Conservation (phyloP, 2,329 filamentous ascomycete species). For the Chaetomiaceae sp. region DNA sequence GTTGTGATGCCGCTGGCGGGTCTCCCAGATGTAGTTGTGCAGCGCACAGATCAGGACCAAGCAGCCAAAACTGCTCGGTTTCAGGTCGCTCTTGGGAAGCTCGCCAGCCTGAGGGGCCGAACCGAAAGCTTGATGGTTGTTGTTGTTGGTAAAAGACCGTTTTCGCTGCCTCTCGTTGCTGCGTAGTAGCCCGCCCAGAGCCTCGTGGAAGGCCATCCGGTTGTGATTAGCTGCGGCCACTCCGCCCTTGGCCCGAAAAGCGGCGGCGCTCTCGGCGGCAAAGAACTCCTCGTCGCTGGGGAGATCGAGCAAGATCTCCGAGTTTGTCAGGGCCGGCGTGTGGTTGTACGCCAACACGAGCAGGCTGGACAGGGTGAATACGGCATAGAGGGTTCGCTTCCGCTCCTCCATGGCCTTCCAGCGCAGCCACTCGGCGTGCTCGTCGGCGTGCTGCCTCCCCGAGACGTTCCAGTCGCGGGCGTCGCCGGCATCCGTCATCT, state of each 20-base stretch:
- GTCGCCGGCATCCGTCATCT: slow-evolving; percentile 54
- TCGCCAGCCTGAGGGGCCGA: slow-evolving; percentile 45
- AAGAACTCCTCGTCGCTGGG: slow-evolving; percentile 93
- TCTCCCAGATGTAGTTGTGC: slow-evolving; percentile 99
- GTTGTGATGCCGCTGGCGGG: slow-evolving; percentile 81
- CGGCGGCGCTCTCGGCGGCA: slow-evolving; percentile 74
- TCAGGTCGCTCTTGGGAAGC: slow-evolving; percentile 57
- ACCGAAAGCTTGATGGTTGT: slow-evolving; percentile 43
- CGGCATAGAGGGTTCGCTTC: slow-evolving; percentile 85
- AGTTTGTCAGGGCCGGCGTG: slow-evolving; percentile 85
- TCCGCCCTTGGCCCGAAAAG: slow-evolving; percentile 76
- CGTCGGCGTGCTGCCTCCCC: slow-evolving; percentile 45
- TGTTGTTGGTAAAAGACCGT: slow-evolving; percentile 36
- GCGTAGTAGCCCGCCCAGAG: slow-evolving; percentile 74
- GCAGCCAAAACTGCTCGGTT: slow-evolving; percentile 87
- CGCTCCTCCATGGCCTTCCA: slow-evolving; percentile 90
- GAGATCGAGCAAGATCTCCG: slow-evolving; percentile 82
- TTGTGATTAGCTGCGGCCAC: slow-evolving; percentile 64
- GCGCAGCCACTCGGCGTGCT: slow-evolving; percentile 75
- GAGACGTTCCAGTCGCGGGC: slow-evolving; percentile 41
- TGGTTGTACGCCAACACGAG: slow-evolving; percentile 92
- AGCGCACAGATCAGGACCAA: slow-evolving; percentile 88
- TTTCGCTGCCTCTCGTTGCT: slow-evolving; percentile 65
- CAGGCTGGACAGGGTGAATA: slow-evolving; percentile 88
- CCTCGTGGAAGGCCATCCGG: slow-evolving; percentile 72